Evolutionary conservation across 2,329 filamentous ascomycete genomes (phyloP).

Genomic region (Camillea tinctor): DNA sequence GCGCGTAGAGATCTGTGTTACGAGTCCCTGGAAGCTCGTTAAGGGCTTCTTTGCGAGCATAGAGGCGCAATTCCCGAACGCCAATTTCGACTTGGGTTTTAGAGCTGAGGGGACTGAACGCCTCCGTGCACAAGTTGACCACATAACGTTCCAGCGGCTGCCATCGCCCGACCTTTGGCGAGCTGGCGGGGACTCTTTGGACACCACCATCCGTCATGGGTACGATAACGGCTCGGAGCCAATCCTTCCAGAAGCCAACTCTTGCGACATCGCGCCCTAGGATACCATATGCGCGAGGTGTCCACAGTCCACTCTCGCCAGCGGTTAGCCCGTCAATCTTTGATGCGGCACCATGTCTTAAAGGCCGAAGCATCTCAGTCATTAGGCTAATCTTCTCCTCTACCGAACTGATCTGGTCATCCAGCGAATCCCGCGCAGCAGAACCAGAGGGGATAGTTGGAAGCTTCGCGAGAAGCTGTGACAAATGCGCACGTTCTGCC

Average conservation of each 20-base stretch:
- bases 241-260: conserved; percentile 97
- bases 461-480: conserved; percentile 79
- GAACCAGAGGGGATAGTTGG: conserved; percentile 80
- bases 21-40: conserved; percentile 93
- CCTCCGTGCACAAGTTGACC: conserved; percentile 93
- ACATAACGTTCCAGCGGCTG: conserved; percentile 96
- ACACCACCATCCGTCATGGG: conserved; percentile 91
- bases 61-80: conserved; percentile 84
- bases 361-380: conserved; percentile 90
- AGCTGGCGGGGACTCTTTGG: conserved; percentile 80
- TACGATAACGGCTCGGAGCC: conserved; percentile 89
- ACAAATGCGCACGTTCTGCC: conserved; percentile 83
- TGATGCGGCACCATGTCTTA: conserved; percentile 89
- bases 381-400: conserved; percentile 97
- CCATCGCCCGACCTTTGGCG: conserved; percentile 89
- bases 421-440: conserved; percentile 74
- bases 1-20: conserved; percentile 86
- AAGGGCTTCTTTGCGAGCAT: conserved; percentile 85
- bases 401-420: conserved; percentile 91
- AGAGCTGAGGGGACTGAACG: conserved; percentile 85
- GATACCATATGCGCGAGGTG: conserved; percentile 88
- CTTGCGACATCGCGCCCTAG: conserved; percentile 80
- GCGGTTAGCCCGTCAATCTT: conserved; percentile 97
- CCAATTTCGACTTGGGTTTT: conserved; percentile 94
- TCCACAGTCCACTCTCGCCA: conserved; percentile 94